Base-by-base conservation (phyloP, 2,329 filamentous ascomycete genomes). In the Botrytis porri region DNA sequence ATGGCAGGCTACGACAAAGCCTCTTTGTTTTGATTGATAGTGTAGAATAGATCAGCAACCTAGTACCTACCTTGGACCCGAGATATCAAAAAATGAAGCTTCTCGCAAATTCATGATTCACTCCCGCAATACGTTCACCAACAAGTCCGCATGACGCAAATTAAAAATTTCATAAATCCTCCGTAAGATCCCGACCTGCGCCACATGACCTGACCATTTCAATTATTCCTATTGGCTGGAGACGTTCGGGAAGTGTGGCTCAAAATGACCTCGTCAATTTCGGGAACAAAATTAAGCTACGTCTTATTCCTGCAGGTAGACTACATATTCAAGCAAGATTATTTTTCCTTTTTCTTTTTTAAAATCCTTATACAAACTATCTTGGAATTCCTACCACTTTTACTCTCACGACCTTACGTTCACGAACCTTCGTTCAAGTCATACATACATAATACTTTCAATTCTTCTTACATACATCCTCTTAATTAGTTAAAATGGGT, bases 401-500 rank as follows among this genome's bases (percentile, higher is more conserved):
- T 43, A 4, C 39, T 71, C 59, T 71, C 59, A 62, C 69, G 54
- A 71, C 59, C 35, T 64, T 41, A 51, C 69, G 65, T 16, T 29
- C 7, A 69, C 35, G 35, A 67, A 16, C 48, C 10, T 54, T 67
- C 51, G n/a, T 60, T n/a, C 22, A 70, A 62, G 12, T 29, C 41
- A 62, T 48, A 51, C n/a, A 57, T 60, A 72, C 12, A 57, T 60
- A 72, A 67, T 25, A 18, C 70, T 61, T 64, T 39, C 37, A 39
- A 18, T 70, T 41, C 18, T 32, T 64, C 32, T 37, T 14, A 39
- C 29, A 48, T 64, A 65, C 59, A 57, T 69, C 54, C 37, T 67
- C 76, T 76, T 78, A 78, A 80, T 78, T 75, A 77, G 74, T 75
- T 80, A 83, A 80, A 71, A 83, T 83, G 82, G 75, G 75, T 77